Conservation (phyloP, 805 yeast species). For the Candida ipomoeae region DNA sequence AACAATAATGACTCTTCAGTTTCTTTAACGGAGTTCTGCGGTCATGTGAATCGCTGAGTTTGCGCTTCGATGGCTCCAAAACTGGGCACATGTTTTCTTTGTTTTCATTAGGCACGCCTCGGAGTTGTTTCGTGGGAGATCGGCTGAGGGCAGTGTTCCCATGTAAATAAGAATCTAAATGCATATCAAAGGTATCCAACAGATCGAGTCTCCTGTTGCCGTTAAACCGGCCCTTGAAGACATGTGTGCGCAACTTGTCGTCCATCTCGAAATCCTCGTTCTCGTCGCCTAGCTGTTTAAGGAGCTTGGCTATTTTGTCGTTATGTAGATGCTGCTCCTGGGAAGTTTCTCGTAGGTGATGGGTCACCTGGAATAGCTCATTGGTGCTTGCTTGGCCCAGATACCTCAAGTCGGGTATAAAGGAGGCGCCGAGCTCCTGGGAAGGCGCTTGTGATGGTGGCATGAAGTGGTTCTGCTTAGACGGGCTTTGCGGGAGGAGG, state of each 20-base stretch:
- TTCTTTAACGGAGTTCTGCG: conserved; percentile 7
- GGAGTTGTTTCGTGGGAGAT: conserved; percentile 12
- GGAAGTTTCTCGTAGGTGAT: conserved; percentile 18
- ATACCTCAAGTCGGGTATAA: conserved; percentile 15
- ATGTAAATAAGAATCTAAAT: conserved; percentile 17
- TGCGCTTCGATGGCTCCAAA: conserved; percentile 27
- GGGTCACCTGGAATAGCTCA: conserved; percentile 33
- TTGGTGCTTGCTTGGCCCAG: conserved; percentile 17
- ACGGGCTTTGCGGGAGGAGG: conserved; percentile 10
- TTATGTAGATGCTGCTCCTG: conserved; percentile 23
- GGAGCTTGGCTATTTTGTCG: conserved; percentile 36
- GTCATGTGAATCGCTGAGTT: conserved; percentile 11
- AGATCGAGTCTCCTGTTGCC: conserved; percentile 9
- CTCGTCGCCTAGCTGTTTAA: conserved; percentile 28
- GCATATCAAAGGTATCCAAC: conserved; percentile 17
- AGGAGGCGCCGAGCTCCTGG: conserved; percentile 9
- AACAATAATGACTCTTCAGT: conserved; percentile 10
- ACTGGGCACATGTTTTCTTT: conserved; percentile 32
- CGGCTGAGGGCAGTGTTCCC: conserved; percentile 8
- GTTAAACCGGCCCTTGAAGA: conserved; percentile 19
- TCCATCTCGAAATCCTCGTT: conserved; percentile 22
- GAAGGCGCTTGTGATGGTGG: conserved; percentile 1
- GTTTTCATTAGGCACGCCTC: conserved; percentile 12
- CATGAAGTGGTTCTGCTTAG: conserved; percentile 4
- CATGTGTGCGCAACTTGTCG: conserved; percentile 18